Percentiles rank a stretch among this genome's conserved stretches.
phyloP scores from a whole-genome alignment of 805 yeast species.

The Jamesozyma lodderae region DNA sequence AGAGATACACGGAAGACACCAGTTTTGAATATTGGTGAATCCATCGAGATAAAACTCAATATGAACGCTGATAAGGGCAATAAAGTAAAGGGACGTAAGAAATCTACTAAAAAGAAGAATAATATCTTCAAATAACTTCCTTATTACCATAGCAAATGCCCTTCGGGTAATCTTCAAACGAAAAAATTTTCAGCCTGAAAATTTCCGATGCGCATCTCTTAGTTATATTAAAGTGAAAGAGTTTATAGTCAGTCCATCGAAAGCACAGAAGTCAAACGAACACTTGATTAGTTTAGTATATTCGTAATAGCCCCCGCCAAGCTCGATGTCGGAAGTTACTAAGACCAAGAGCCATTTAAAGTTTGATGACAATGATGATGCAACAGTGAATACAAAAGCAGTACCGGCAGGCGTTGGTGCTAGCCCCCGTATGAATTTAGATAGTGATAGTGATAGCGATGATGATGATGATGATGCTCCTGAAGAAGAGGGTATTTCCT shows the following conservation, averaged over 20 bases:
- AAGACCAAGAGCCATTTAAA: conserved; percentile 12
- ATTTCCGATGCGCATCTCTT: too few relatives aligned
- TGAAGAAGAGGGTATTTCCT: conserved; percentile 36
- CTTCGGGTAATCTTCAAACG: not conserved
- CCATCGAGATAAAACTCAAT: not conserved
- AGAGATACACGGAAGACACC: too few relatives aligned
- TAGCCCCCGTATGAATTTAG: not conserved
- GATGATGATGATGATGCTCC: conserved; percentile 43
- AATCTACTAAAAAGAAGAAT: conserved; percentile 1
- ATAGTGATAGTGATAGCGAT: conserved; percentile 17
- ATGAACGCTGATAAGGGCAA: not conserved
- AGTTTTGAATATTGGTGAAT: not conserved
- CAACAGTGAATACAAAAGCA: conserved; percentile 2
- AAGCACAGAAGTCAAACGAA: too few relatives aligned
- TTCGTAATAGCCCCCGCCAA: not conserved
- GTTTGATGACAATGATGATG: conserved; percentile 20
- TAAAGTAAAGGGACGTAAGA: not conserved
- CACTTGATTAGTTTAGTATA: too few relatives aligned
- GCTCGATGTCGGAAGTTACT: too few relatives aligned
- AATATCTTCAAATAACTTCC: not conserved
- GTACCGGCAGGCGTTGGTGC: too few relatives aligned
- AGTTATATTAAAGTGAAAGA: too few relatives aligned
- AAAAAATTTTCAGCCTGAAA: too few relatives aligned
- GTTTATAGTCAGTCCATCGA: too few relatives aligned
- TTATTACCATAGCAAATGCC: too few relatives aligned